These are phyloP conservation scores for Thermothielavioides terrestris DNA, from an alignment of 495 filamentous ascomycete genomes.

Conservation along the genomic window DNA sequence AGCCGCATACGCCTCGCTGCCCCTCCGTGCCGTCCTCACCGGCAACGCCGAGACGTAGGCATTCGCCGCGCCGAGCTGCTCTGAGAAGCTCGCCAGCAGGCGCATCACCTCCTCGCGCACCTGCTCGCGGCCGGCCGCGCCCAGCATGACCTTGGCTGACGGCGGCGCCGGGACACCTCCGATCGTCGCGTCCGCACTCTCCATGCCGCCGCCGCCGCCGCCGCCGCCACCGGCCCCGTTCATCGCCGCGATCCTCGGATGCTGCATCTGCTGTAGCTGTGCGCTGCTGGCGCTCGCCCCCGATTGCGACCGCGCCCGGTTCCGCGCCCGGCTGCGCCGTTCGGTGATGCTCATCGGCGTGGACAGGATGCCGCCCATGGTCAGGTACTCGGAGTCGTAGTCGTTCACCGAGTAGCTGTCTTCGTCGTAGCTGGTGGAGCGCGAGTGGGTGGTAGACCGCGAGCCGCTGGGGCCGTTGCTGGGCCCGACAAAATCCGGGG, in stretches of 20 bases:
- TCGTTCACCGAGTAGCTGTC: constrained; percentile 24
- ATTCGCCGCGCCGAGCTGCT: constrained; percentile 32
- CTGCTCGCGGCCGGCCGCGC: constrained; percentile 40
- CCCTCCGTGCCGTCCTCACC: constrained; percentile 16
- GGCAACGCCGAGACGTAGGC: constrained; percentile 22
- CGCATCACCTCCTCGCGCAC: constrained; percentile 48
- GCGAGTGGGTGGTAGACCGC: constrained; percentile 8
- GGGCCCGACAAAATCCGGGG: constrained; percentile 5
- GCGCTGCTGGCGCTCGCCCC: constrained; percentile 8
- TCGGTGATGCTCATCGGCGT: background rate
- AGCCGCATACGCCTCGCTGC: constrained; percentile 9
- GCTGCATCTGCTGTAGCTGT: constrained; percentile 9
- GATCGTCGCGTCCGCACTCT: background rate
- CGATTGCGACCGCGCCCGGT: constrained; percentile 7
- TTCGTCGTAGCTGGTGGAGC: constrained; percentile 26
- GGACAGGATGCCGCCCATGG: constrained; percentile 9
- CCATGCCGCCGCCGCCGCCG: background rate
- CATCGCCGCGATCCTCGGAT: constrained; percentile 13
- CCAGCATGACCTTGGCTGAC: constrained; percentile 42
- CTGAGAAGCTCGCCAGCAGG: constrained; percentile 41
- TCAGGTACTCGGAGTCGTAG: constrained; percentile 25
- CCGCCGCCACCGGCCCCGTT: background rate
- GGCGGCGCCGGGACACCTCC: constrained; percentile 33
- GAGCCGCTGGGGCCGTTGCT: constrained; percentile 9
- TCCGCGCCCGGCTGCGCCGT: constrained; percentile 2